Base-by-base conservation (phyloP, 1,284 basidiomycete species). In the Ceratobasidium sp. region DNA sequence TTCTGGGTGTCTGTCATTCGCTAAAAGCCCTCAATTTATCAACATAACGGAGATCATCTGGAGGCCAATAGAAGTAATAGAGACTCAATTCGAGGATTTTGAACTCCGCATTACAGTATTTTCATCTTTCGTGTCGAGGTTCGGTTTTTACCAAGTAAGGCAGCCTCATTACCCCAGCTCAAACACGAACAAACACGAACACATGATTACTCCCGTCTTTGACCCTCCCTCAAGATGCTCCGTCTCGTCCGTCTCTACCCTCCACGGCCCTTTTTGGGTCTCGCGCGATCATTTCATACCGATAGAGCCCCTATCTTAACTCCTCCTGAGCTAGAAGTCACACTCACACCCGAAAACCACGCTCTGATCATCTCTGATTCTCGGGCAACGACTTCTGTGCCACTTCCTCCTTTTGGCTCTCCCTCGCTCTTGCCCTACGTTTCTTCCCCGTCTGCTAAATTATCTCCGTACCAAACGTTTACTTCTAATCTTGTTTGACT, bases 291-390 rank as follows among this genome's bases (percentile, higher is more conserved):
- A 76, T 94, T 93, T 44, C 93, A 97, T 85, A 92, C 97, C 79
- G 96, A 95, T 78, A 91, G 92, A 81, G 87, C 90, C 77, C 94
- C 95, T 68, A 92, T 98, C 77, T 86, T 87, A 79, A 86, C 94
- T 81, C 95, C 96, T 7, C 82, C 89, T 10, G 86, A 88, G 80
- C 91, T 97, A 82, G 87, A 89, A 73, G 86, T 96, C 82, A 84
- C 87, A 26, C 89, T 81, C 26, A 81, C 83, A 17, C 52, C 77
- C 17, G 23, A 12, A 59, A 64, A 62, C 26, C 64, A 33, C 33
- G 33, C 23, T 42, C 77, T 95, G 79, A 83, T 87, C 61, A 89
- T 97, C 80, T 86, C 87, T 70, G 96, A 96, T 3, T 96, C 95
- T 0, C 89, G 95, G 4, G 96, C 96, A 64, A 87, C 88, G 46